phyloP scores from a whole-genome alignment of 305 asterid genomes.

The Solanum hybrid region DNA sequence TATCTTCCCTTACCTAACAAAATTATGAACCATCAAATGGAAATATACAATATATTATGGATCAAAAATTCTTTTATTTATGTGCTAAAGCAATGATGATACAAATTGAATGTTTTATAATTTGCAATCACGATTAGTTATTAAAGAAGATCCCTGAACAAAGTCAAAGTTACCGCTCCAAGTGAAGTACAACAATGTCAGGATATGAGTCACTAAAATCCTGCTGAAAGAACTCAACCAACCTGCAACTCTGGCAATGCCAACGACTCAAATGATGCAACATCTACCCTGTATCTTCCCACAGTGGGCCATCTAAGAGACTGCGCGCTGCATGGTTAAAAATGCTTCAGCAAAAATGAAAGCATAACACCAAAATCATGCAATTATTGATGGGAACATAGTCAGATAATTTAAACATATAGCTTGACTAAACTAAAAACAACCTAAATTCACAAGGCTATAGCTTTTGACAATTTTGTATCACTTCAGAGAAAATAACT shows the following conservation, averaged over 20 bases:
- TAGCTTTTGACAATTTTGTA: neutral
- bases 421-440: neutral
- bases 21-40: neutral
- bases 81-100: neutral
- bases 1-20: slow-evolving; percentile 65
- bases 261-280: slow-evolving; percentile 71
- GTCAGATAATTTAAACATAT: neutral
- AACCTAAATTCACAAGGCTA: neutral
- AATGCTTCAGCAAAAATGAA: slow-evolving; percentile 5
- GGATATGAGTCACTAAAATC: neutral
- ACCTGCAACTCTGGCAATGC: slow-evolving; percentile 93
- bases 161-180: neutral
- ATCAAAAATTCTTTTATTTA: neutral
- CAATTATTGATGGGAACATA: neutral
- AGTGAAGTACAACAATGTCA: neutral
- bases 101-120: neutral
- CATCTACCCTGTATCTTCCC: slow-evolving; percentile 76
- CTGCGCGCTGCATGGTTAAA: slow-evolving; percentile 38
- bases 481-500: neutral
- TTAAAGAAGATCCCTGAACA: neutral
- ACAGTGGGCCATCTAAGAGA: slow-evolving; percentile 76
- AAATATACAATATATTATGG: neutral
- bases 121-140: neutral
- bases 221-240: neutral
- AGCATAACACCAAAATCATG: neutral